A percentile compares a stretch with the other conserved stretches of the same genome.
These are phyloP conservation scores for Phytophthora constricta DNA, from an alignment of 352 stramenopile genomes.

Conservation along the genomic window DNA sequence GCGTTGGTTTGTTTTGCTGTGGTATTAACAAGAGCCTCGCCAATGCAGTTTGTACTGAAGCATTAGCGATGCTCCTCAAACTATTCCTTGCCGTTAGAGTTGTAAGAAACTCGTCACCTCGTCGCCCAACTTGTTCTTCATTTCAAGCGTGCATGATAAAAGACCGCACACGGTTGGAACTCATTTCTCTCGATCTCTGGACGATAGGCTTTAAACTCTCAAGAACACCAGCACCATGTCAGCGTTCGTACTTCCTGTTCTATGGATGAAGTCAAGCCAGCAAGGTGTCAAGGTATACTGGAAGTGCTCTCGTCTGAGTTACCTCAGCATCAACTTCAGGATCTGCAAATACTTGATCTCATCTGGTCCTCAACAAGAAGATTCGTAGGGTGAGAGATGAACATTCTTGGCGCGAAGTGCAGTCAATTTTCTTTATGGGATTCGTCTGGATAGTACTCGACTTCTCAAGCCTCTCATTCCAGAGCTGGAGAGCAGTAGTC, in stretches of 20 bases:
- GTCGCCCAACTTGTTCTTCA: too few species aligned
- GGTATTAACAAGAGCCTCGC: too few species aligned
- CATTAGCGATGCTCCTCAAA: too few species aligned
- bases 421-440: constrained; percentile 6
- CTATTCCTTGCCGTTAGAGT: too few species aligned
- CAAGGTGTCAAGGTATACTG: not conserved
- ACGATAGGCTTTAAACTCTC: not conserved
- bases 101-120: too few species aligned
- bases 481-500: constrained; percentile 1
- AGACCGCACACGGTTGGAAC: too few species aligned
- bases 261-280: constrained; percentile 5
- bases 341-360: constrained; percentile 6
- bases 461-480: constrained; percentile 10
- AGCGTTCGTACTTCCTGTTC: not conserved
- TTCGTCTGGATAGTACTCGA: not conserved
- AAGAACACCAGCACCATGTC: not conserved
- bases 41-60: too few species aligned
- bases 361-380: constrained; percentile 10
- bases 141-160: too few species aligned
- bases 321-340: not conserved
- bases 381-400: too few species aligned
- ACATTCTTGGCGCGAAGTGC: constrained; percentile 1
- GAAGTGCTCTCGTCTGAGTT: not conserved
- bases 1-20: too few species aligned
- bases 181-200: too few species aligned